A percentile compares a stretch with the other conserved stretches of the same genome.
Evolutionary conservation across 371 early-diverging fungal species (phyloP).

Genomic region (Smittium culicis): DNA sequence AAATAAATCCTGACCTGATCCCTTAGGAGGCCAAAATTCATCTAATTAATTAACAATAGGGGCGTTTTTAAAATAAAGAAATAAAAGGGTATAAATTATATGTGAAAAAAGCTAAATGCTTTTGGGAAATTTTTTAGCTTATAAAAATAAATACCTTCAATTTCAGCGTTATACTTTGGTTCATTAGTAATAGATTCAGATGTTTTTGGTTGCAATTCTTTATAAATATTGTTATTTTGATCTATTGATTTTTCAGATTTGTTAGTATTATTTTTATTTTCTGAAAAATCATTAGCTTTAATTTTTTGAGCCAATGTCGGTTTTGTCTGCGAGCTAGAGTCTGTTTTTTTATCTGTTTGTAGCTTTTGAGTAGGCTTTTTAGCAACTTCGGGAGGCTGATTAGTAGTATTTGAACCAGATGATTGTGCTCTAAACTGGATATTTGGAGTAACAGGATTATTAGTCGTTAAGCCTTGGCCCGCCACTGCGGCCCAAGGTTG

Average conservation of each 20-base stretch:
- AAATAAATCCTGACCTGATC: background rate
- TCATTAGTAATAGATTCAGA: too few relatives aligned
- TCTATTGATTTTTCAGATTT: background rate
- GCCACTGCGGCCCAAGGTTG: constrained; percentile 35
- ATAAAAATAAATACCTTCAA: too few relatives aligned
- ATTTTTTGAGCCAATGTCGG: background rate
- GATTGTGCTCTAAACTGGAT: background rate
- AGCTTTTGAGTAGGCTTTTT: background rate
- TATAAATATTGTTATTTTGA: too few relatives aligned
- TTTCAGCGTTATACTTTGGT: too few relatives aligned
- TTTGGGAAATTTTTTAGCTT: too few relatives aligned
- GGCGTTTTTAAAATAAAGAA: too few relatives aligned
- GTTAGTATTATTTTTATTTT: background rate
- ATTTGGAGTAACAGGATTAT: background rate
- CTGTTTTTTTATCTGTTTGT: background rate
- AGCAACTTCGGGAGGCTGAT: background rate
- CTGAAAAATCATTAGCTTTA: background rate
- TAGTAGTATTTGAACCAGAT: background rate
- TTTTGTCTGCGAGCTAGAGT: background rate
- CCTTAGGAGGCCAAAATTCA: constrained; percentile 7
- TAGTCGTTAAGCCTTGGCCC: constrained; percentile 10
- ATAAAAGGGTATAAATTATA: too few relatives aligned
- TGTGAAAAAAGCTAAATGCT: too few relatives aligned
- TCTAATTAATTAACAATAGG: background rate
- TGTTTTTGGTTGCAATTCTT: too few relatives aligned